These are phyloP conservation scores for Closterium sp. DNA, from an alignment of 139 green algal species.

Conservation along the genomic window DNA sequence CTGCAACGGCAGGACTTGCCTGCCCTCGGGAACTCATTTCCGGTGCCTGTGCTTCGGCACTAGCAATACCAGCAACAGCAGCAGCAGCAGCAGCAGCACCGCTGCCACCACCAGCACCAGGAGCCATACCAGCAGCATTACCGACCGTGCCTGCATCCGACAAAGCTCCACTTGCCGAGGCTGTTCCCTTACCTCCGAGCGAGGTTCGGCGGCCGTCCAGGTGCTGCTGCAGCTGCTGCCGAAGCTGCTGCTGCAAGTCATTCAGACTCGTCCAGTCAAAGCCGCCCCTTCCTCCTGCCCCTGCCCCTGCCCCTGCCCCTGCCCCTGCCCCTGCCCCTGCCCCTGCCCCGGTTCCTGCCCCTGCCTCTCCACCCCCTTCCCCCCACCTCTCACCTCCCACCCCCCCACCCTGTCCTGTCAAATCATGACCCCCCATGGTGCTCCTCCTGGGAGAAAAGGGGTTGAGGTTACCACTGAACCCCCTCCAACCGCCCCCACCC, in stretches of 20 bases:
- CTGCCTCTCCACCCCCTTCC: neutral
- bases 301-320: neutral
- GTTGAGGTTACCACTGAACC: neutral
- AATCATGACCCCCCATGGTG: neutral
- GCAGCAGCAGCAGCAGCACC: neutral
- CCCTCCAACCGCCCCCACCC: neutral
- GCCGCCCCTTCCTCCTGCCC: too few relatives aligned
- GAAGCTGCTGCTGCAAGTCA: neutral
- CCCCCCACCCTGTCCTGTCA: neutral
- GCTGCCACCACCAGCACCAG: neutral
- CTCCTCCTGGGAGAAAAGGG: neutral
- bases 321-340: too few relatives aligned
- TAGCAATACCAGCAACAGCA: neutral
- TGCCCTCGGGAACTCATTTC: neutral
- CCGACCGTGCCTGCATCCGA: neutral
- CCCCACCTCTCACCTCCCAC: neutral
- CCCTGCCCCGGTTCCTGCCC: too few relatives aligned
- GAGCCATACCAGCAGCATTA: neutral
- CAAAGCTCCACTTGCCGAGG: neutral
- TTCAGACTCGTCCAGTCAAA: neutral
- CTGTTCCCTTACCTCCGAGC: neutral
- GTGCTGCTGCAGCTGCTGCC: neutral
- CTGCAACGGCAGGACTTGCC: neutral
- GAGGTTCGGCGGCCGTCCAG: neutral
- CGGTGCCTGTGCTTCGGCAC: neutral